Conservation (phyloP, 768 basidiomycete species). For the Mycena epipterygia region DNA sequence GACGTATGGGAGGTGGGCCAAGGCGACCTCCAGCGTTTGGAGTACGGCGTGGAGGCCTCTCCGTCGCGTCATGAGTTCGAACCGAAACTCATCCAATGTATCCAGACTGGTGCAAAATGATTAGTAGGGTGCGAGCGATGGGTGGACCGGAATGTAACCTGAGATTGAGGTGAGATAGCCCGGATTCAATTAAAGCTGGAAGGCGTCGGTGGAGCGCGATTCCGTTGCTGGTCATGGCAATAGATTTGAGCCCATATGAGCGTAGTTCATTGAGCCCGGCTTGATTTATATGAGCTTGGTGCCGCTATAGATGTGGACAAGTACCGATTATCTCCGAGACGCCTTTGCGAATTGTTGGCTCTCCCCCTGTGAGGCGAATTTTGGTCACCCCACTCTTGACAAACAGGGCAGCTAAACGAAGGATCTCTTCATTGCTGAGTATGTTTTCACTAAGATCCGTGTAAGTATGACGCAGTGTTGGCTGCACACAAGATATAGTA, state of each 20-base stretch:
- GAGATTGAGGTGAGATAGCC: conserved; percentile 82
- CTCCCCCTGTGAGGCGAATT: conserved; percentile 90
- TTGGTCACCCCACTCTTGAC: conserved; percentile 88
- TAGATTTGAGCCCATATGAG: conserved; percentile 72
- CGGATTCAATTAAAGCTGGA: conserved; percentile 74
- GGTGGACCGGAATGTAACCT: conserved; percentile 58
- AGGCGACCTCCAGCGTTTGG: conserved; percentile 73
- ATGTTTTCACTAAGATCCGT: conserved; percentile 58
- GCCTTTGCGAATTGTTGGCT: conserved; percentile 87
- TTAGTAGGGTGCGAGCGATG: conserved; percentile 1
- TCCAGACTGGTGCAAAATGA: conserved; percentile 68
- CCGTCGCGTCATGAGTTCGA: conserved; percentile 88
- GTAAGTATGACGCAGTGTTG: not conserved
- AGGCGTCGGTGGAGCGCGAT: conserved; percentile 81
- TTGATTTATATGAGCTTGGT: conserved; percentile 43
- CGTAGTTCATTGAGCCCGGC: conserved; percentile 75
- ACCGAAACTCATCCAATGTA: conserved; percentile 88
- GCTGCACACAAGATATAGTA: not conserved
- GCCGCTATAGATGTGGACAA: conserved; percentile 22
- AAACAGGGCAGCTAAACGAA: conserved; percentile 81
- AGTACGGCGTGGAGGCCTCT: conserved; percentile 84
- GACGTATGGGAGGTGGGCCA: conserved; percentile 66
- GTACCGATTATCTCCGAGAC: conserved; percentile 77
- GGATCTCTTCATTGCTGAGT: conserved; percentile 81
- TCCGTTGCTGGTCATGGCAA: conserved; percentile 92